Base-by-base conservation (phyloP, 2,329 filamentous ascomycete genomes). In the Cyphellophora attinorum region DNA sequence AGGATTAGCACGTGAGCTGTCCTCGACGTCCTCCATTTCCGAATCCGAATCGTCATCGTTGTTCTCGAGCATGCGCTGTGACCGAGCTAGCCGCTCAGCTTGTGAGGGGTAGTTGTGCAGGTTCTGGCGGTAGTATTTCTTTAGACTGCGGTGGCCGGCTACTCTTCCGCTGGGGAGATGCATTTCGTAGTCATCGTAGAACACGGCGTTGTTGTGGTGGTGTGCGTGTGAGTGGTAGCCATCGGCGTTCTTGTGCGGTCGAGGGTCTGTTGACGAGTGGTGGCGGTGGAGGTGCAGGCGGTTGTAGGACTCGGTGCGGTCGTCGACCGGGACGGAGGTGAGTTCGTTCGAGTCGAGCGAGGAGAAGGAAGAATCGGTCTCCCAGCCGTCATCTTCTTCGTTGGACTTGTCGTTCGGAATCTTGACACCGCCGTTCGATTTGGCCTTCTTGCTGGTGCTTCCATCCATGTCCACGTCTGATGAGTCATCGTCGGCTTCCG, bases 61-160 rank as follows among this genome's bases (percentile, higher is more conserved):
- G 28, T 47, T 43, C 31, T 45, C 41, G 10, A 50, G 37, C 27
- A 50, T 29, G 35, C 39, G 32, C 19, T 49, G 46, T 8, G 42
- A 38, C 11, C 48, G 77, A 47, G 79, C 72, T 38, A 74, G 69
- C 35, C 83, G 79, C 60, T 94, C 86, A 39, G 82, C 81, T 0
- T 78, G 64, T 2, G 82, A 79, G 2, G 86, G 86, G 56, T 94
- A 81, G 57, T 76, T 83, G 59, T 81, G 78, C 28, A 98, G 68
- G 60, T 96, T 96, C 64, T 98, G 91, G 40, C 85, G 79, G 65
- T 79, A 98, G 62, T 96, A 96, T 48, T 74, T 79, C 53, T 83
- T 81, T 35, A 94, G 63, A 5, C 85, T 91, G 31, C 91, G 77
- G 57, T 98, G 91, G 25, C 91, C 91, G 23, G 93, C 86, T 5